Conservation (phyloP, 345 rosid species). For the Populus deltoides region DNA sequence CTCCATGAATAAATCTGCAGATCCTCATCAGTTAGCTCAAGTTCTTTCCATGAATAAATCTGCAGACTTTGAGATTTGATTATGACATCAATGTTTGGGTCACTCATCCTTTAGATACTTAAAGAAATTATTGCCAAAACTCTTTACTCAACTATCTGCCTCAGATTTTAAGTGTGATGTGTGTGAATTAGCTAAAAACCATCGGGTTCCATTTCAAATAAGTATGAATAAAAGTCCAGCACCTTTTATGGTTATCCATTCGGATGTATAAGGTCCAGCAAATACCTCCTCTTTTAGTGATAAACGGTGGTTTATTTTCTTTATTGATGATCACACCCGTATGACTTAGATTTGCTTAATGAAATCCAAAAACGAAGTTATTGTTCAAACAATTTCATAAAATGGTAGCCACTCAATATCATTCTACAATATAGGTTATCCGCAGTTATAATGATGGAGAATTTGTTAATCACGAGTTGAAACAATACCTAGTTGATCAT, state of each 20-base stretch:
- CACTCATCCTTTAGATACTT: too few relatives aligned
- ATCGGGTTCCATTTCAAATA: neutral
- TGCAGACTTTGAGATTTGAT: too few relatives aligned
- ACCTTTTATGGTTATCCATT: neutral
- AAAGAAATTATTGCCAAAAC: too few relatives aligned
- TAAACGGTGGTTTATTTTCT: neutral
- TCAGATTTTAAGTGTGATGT: neutral
- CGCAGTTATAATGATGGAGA: neutral
- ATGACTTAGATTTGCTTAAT: neutral
- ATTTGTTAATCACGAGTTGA: neutral
- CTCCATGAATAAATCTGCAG: too few relatives aligned
- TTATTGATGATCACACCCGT: neutral
- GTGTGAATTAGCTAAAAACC: neutral
- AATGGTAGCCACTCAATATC: neutral
- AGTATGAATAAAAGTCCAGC: neutral
- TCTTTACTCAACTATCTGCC: too few relatives aligned
- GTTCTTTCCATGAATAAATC: too few relatives aligned
- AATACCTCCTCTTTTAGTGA: neutral
- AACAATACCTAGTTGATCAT: neutral
- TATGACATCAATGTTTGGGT: too few relatives aligned
- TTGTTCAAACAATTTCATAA: neutral
- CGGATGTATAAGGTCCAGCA: neutral
- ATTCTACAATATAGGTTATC: neutral
- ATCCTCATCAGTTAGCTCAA: too few relatives aligned
- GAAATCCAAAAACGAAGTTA: neutral